Percentiles rank a stretch among this genome's conserved stretches.
Conservation (phyloP, 208 protist genomes). For the Trypanosoma avium region DNA sequence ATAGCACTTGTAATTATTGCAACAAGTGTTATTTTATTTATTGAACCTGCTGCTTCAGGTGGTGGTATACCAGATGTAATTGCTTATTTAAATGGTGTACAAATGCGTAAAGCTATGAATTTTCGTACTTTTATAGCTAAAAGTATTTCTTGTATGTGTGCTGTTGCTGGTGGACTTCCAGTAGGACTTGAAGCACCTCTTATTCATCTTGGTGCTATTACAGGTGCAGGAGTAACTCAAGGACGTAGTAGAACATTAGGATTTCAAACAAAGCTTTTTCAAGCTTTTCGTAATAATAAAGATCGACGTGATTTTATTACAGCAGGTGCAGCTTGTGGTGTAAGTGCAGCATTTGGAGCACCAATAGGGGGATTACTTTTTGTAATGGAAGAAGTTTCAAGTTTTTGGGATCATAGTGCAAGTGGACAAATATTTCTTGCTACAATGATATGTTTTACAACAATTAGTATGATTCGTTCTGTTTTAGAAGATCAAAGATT, state of each 20-base stretch:
- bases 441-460: conserved; percentile 87
- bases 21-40: conserved; percentile 71
- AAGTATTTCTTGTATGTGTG: conserved; percentile 81
- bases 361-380: conserved; percentile 96
- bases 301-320: conserved; percentile 94
- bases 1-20: conserved; percentile 51
- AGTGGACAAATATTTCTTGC: conserved; percentile 94
- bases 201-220: conserved; percentile 95
- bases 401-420: conserved; percentile 90
- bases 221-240: conserved; percentile 92
- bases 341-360: conserved; percentile 95
- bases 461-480: conserved; percentile 79
- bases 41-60: conserved; percentile 83
- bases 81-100: conserved; percentile 93
- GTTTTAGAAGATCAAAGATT: conserved; percentile 68
- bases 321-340: conserved; percentile 92
- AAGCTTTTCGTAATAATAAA: conserved; percentile 89
- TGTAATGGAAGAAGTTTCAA: conserved; percentile 93
- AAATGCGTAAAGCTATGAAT: conserved; percentile 88
- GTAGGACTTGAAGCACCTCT: conserved; percentile 95
- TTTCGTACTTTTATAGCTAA: conserved; percentile 86
- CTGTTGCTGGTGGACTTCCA: conserved; percentile 88
- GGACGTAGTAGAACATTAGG: conserved; percentile 85
- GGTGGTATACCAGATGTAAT: conserved; percentile 92
- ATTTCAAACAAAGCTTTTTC: conserved; percentile 75